These are phyloP conservation scores for Xylaria digitata DNA, from an alignment of 2,329 filamentous ascomycete species.

Conservation along the genomic window DNA sequence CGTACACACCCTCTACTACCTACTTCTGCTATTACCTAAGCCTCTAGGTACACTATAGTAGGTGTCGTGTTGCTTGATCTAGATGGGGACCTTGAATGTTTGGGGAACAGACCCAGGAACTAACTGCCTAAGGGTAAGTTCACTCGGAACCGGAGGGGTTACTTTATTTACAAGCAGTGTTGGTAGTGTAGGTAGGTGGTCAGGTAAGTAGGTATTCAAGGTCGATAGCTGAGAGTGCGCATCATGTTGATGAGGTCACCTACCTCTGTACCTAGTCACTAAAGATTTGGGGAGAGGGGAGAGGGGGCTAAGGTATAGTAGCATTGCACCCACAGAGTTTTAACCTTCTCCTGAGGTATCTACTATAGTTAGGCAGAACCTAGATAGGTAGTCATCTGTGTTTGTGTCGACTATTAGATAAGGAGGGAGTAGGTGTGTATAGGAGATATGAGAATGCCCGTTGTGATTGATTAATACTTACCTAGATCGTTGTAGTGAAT, in stretches of 20 bases:
- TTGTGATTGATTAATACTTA: too few species aligned
- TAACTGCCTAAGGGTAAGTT: neutral
- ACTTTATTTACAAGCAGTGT: neutral
- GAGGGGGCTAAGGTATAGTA: too few species aligned
- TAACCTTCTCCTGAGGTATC: too few species aligned
- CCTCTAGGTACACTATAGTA: neutral
- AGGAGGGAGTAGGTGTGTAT: too few species aligned
- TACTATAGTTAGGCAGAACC: too few species aligned
- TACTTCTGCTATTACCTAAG: too few species aligned
- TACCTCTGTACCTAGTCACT: neutral
- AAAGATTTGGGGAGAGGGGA: neutral
- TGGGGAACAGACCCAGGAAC: slow-evolving; percentile 27
- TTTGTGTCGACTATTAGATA: too few species aligned
- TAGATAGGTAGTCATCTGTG: too few species aligned
- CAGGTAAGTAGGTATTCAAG: neutral
- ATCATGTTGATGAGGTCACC: slow-evolving; percentile 6
- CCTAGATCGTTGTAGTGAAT: neutral
- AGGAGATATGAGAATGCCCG: too few species aligned
- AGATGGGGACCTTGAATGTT: slow-evolving; percentile 28
- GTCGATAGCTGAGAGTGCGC: neutral
- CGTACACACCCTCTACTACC: slow-evolving; percentile 7
- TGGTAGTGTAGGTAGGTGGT: too few species aligned
- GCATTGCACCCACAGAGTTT: too few species aligned
- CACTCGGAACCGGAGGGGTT: too few species aligned
- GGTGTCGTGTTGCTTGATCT: slow-evolving; percentile 20